Percentiles rank a stretch among this genome's conserved stretches.
phyloP scores from a whole-genome alignment of 2,329 filamentous ascomycete genomes.

The Trichoderma atroviride region DNA sequence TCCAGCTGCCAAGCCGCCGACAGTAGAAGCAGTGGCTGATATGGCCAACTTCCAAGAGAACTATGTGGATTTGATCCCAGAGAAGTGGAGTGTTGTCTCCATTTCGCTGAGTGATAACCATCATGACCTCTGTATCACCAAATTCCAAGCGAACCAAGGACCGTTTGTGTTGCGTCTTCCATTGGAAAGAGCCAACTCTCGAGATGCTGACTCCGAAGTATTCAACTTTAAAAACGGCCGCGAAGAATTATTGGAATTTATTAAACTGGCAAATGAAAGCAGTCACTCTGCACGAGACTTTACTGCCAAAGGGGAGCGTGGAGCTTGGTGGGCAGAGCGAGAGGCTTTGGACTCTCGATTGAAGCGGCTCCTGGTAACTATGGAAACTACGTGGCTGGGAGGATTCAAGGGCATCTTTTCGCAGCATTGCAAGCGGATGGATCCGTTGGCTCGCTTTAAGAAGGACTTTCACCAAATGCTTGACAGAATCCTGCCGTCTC shows the following conservation, averaged over 20 bases:
- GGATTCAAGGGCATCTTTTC: constrained; percentile 96
- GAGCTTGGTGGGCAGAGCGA: constrained; percentile 87
- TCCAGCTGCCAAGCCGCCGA: constrained; percentile 42
- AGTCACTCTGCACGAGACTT: constrained; percentile 75
- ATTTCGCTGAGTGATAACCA: constrained; percentile 79
- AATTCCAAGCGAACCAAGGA: constrained; percentile 71
- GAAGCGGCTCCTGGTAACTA: constrained; percentile 75
- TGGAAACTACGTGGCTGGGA: constrained; percentile 92
- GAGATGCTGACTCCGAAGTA: constrained; percentile 74
- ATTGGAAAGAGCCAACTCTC: constrained; percentile 76
- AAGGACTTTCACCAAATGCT: constrained; percentile 77
- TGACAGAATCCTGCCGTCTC: constrained; percentile 82
- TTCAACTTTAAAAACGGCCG: constrained; percentile 84
- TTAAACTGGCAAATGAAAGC: constrained; percentile 77
- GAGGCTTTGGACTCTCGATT: constrained; percentile 78
- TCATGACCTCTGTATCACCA: constrained; percentile 87
- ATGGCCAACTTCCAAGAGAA: constrained; percentile 71
- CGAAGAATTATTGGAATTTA: constrained; percentile 79
- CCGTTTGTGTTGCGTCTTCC: constrained; percentile 89
- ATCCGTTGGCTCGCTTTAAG: constrained; percentile 74
- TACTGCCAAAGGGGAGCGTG: constrained; percentile 72
- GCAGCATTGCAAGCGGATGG: constrained; percentile 63
- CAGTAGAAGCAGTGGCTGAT: constrained; percentile 53
- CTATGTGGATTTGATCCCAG: constrained; percentile 83
- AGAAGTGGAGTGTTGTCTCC: constrained; percentile 82